phyloP scores from a whole-genome alignment of 192 early-diverging fungal genomes.

The Spizellomyces punctatus region DNA sequence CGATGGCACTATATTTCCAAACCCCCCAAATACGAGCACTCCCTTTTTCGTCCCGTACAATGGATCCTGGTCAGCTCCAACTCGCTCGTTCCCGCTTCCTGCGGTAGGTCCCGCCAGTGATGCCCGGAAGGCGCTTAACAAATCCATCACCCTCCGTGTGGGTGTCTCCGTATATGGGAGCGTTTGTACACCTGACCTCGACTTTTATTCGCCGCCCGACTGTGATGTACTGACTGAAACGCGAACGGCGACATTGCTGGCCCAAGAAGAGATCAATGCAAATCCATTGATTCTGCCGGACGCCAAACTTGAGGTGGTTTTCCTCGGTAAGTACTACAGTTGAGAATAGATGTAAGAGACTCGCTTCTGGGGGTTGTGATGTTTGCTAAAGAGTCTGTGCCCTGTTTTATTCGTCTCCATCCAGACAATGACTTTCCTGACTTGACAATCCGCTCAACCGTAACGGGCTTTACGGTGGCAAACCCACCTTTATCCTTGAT shows the following conservation, averaged over 20 bases:
- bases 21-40: not conserved
- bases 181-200: not conserved
- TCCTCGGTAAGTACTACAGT: not conserved
- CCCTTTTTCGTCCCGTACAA: too few relatives aligned
- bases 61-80: not conserved
- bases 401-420: too few relatives aligned
- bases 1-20: not conserved
- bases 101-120: not conserved
- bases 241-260: not conserved
- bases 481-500: not conserved
- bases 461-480: not conserved
- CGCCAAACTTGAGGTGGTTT: conserved; percentile 1
- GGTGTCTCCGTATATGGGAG: not conserved
- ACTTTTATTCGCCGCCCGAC: not conserved
- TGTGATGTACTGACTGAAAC: not conserved
- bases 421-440: not conserved
- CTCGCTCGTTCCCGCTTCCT: not conserved
- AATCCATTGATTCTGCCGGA: not conserved
- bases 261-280: conserved; percentile 6
- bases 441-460: not conserved
- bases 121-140: conserved; percentile 1
- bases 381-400: too few relatives aligned
- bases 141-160: not conserved
- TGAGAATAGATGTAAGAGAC: too few relatives aligned
- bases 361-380: too few relatives aligned